phyloP scores from a whole-genome alignment of 345 rosid genomes.

The Populus alba region DNA sequence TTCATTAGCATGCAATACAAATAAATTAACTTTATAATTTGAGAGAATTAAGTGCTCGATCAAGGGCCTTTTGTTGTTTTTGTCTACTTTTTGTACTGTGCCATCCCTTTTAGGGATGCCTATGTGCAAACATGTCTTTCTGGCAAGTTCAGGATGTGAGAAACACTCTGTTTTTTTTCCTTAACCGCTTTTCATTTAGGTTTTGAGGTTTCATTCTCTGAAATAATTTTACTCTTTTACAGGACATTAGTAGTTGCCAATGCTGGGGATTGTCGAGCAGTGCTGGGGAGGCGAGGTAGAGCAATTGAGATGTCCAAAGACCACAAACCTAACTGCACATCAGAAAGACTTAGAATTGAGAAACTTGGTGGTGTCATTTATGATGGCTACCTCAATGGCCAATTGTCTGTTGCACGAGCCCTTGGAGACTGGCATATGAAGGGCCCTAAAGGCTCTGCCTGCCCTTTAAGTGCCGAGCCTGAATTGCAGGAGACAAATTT shows the following conservation, averaged over 20 bases:
- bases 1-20: background rate
- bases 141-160: background rate
- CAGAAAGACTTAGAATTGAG: conserved; percentile 81
- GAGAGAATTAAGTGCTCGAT: background rate
- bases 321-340: conserved; percentile 78
- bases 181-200: background rate
- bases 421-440: conserved; percentile 99
- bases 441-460: conserved; percentile 80
- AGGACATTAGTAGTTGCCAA: conserved; percentile 84
- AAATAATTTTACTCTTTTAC: conserved; percentile 5
- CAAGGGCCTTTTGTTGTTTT: background rate
- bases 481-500: conserved; percentile 69
- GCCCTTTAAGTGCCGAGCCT: conserved; percentile 86
- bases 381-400: conserved; percentile 96
- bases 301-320: conserved; percentile 90
- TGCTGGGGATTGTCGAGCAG: conserved; percentile 98
- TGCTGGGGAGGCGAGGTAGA: conserved; percentile 83
- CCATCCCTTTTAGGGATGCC: background rate
- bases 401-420: conserved; percentile 93
- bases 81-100: background rate
- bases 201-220: background rate
- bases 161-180: background rate
- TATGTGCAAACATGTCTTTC: background rate
- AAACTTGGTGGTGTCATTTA: conserved; percentile 85
- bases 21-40: background rate